A percentile compares a stretch with the other conserved stretches of the same genome.
These are phyloP conservation scores for Acanthamoeba pearcei DNA, from an alignment of 208 protist species.

Conservation along the genomic window DNA sequence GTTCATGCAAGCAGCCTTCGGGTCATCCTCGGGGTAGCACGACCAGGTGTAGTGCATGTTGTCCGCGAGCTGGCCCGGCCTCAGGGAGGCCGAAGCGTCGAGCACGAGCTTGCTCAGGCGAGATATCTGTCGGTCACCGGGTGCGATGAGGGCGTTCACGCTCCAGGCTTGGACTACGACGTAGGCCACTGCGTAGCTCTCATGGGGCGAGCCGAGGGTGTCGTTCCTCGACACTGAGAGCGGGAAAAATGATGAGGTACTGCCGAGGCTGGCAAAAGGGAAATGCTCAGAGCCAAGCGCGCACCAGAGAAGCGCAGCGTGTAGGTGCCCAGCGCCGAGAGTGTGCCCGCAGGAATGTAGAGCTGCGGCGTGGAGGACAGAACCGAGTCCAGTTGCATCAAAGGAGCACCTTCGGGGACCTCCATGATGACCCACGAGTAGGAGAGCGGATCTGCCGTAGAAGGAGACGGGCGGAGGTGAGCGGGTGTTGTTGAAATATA, in stretches of 20 bases:
- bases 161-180: constrained; percentile 8
- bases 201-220: neutral
- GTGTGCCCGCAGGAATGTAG: constrained; percentile 30
- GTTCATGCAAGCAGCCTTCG: neutral
- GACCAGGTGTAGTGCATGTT: neutral
- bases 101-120: constrained; percentile 28
- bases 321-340: constrained; percentile 9
- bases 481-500: too few species aligned
- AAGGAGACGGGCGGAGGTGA: neutral
- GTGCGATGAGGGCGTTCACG: constrained; percentile 1
- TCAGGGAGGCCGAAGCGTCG: constrained; percentile 8
- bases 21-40: neutral
- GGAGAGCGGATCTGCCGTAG: constrained; percentile 45
- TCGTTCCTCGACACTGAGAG: neutral
- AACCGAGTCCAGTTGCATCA: neutral
- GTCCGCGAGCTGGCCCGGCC: neutral
- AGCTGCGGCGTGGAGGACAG: constrained; percentile 34
- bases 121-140: constrained; percentile 1
- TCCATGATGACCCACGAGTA: constrained; percentile 46
- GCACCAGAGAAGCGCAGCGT: neutral
- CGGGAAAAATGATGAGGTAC: neutral
- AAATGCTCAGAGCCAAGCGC: neutral
- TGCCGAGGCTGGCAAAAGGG: neutral
- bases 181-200: neutral
- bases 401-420: neutral